Conservation (phyloP, 352 stramenopile genomes). For the Globisporangium cylindrosporum region DNA sequence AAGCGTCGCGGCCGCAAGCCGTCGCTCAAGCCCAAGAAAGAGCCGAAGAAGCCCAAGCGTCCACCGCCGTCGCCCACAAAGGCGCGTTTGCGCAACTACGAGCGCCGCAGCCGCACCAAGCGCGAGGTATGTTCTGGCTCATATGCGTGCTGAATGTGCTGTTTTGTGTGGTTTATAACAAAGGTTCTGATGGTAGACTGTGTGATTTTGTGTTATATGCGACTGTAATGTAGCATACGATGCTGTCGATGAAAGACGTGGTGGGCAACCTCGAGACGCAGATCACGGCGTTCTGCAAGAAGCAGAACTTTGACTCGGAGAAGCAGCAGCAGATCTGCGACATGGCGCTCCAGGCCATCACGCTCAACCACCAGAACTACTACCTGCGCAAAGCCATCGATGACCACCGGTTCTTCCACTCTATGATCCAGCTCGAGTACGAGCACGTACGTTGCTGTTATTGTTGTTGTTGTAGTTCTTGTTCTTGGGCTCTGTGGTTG, state of each 20-base stretch:
- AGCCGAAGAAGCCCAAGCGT: slow-evolving; percentile 32
- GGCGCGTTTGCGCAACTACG: slow-evolving; percentile 47
- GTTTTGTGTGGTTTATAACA: slow-evolving; percentile 9
- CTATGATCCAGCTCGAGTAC: slow-evolving; percentile 57
- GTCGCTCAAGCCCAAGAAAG: slow-evolving; percentile 28
- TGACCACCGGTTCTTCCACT: slow-evolving; percentile 58
- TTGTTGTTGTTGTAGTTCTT: no score
- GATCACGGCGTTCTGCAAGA: slow-evolving; percentile 32
- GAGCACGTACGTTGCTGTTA: slow-evolving; percentile 37
- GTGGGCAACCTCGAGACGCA: slow-evolving; percentile 34
- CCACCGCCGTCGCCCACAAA: slow-evolving; percentile 36
- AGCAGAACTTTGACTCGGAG: slow-evolving; percentile 9
- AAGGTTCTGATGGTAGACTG: background rate
- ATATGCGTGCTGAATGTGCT: background rate
- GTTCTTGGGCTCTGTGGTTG: no score
- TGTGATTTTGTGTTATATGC: background rate
- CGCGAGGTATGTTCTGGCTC: slow-evolving; percentile 27
- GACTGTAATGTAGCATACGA: slow-evolving; percentile 31
- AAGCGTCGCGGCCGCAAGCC: slow-evolving; percentile 45
- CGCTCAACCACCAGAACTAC: slow-evolving; percentile 53
- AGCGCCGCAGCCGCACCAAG: slow-evolving; percentile 52
- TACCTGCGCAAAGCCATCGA: slow-evolving; percentile 43
- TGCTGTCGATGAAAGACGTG: slow-evolving; percentile 51
- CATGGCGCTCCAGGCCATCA: slow-evolving; percentile 38
- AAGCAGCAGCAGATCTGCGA: slow-evolving; percentile 32